Evolutionary conservation across 805 yeast species (phyloP), one percentile per base, ranked within the genome.

Genomic region (Kluyveromyces dobzhanskii): DNA sequence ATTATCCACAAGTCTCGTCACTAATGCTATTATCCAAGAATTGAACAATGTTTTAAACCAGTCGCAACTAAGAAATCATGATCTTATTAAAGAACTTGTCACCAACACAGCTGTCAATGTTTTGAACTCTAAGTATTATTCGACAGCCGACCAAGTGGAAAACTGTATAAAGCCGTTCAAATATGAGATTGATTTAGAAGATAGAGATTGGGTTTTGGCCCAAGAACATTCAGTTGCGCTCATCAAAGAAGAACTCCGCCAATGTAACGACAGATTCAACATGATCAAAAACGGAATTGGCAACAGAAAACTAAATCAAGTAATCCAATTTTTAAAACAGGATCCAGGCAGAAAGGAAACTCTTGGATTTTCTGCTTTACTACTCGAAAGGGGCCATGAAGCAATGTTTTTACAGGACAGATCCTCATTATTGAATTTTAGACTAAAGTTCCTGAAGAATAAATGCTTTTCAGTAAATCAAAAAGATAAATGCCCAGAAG

Each of bases 101-200:
- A 75, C 73, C 38, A 94, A 86, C 30, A 94, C 97, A 2, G 94
- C 96, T 0, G 71, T 75, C 24, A 67, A 78, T 17, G 95, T 92
- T 5, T 67, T 92, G 45, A 79, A 79, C 46, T 65, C 83, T 19
- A 77, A 90, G 47, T 92, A 74, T 57, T 85, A 79, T 47, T 80
- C 95, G 1, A 90, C 98, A 0, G 94, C 98, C 0, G 99, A 94
- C 59, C 99, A 92, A 59, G 97, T 92, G 5, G 99, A 92, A 54
- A 92, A 94, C 61, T 88, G 97, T 64, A 90, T 92, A 53, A 92
- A 92, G 59, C 99, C 99, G 2, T 92, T 82, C 66, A 92, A 92
- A 64, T 92, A 90, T 59, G 99, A 92, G 55, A 88, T 92, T 43
- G 99, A 92, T 54, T 76, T 92, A 35, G 97, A 92, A 56, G 95